Evolutionary conservation across 495 filamentous ascomycete species (phyloP).

Genomic region (Penicillium daleae): DNA sequence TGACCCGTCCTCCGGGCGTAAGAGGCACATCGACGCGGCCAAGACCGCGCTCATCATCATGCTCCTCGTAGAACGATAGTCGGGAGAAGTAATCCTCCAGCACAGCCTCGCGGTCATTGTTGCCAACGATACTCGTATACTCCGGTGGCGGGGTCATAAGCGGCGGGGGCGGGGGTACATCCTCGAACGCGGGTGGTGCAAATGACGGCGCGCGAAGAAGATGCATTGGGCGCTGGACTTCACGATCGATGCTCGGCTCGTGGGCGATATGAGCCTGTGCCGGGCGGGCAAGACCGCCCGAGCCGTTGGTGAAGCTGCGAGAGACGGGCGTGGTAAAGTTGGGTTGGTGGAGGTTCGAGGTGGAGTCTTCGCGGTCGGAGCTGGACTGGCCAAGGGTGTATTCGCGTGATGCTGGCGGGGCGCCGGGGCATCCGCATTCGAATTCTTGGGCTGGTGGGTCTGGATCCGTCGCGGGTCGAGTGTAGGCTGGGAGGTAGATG

Average conservation of each 20-base stretch:
- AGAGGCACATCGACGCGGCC: conserved; percentile 67
- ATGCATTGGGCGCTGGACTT: conserved; percentile 73
- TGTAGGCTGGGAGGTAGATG: conserved; percentile 85
- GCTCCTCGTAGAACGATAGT: conserved; percentile 61
- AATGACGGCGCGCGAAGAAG: conserved; percentile 85
- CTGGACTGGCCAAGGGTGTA: conserved; percentile 42
- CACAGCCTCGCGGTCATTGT: conserved; percentile 71
- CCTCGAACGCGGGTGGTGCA: conserved; percentile 90
- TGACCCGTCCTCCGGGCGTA: conserved; percentile 69
- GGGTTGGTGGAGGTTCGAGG: conserved; percentile 20
- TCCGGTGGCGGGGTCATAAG: conserved; percentile 84
- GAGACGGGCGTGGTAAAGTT: conserved; percentile 32
- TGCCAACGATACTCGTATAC: conserved; percentile 83
- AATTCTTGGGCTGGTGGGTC: conserved; percentile 53
- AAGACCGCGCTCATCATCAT: conserved; percentile 55
- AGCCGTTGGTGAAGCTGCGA: conserved; percentile 52
- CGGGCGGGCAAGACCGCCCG: conserved; percentile 51
- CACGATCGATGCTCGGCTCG: conserved; percentile 42
- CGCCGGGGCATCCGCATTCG: conserved; percentile 80
- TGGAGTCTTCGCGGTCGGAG: conserved; percentile 33
- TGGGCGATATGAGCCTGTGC: conserved; percentile 52
- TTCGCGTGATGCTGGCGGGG: conserved; percentile 46
- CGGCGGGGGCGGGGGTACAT: conserved; percentile 82
- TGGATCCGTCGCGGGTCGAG: conserved; percentile 58
- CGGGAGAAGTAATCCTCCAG: conserved; percentile 91